Evolutionary conservation across 1,284 basidiomycete genomes (phyloP), one percentile per base, ranked within the genome.

Genomic region (Marasmius oreades): DNA sequence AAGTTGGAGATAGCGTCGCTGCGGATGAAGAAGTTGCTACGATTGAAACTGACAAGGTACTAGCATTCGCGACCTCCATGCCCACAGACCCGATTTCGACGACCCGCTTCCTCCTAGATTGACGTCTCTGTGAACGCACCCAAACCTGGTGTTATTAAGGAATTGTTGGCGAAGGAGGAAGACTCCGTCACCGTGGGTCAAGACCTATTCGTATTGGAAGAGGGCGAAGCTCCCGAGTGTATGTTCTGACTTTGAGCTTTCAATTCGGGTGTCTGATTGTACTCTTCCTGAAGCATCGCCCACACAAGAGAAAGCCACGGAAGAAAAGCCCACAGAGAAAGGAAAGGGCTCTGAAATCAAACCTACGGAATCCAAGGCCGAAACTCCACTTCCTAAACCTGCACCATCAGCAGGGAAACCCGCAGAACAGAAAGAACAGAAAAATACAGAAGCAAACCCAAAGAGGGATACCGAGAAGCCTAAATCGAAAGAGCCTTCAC

Each of bases 41-140:
- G 48, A 98, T 99, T 64, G 96, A 99, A 79, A 99, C 96, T 12
- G 96, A 99, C 82, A 98, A 98, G 90, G 95, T 93, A 61, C 26
- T 12, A 52, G 42, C 42, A 18, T 48, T 46, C 45, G 8, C 53
- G 22, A 10, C 31, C 18, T 16, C 12, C 5, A 26, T 18, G 16
- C 26, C 26, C n/a, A 11, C 6, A 11, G 47, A 8, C 26, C 12
- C 44, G 5, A 24, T 10, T 7, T 26, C 47, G 16, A 52, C 44
- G 12, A 50, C 5, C 16, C 5, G 20, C 39, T 6, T 51, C n/a
- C n/a, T 16, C 1, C 12, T 69, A 96, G 94, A 98, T 98, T 66
- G 96, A 99, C 71, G 93, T 99, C 45, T 90, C 93, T 8, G 96
- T 99, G 59, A 99, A 98, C 70, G 93, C 96, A 11, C 92, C 96